A percentile compares a stretch with the other conserved stretches of the same genome.
These are phyloP conservation scores for Metschnikowia hibisci DNA, from an alignment of 805 yeast species.

Conservation along the genomic window DNA sequence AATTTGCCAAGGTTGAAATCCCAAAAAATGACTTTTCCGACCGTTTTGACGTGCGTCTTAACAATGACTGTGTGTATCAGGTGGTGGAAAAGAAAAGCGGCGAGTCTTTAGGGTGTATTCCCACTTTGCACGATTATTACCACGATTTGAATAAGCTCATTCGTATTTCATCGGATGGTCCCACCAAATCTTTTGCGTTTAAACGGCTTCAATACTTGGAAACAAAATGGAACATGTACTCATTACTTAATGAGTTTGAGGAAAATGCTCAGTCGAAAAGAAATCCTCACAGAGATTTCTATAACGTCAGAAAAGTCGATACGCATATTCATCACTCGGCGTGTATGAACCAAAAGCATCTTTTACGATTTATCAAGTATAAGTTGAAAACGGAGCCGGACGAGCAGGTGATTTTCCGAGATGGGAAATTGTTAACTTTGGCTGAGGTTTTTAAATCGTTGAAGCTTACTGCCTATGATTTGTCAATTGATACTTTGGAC, in stretches of 20 bases:
- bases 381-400: slow-evolving; percentile 83
- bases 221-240: slow-evolving; percentile 94
- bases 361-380: slow-evolving; percentile 89
- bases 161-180: slow-evolving; percentile 87
- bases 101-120: slow-evolving; percentile 53
- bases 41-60: slow-evolving; percentile 40
- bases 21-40: slow-evolving; percentile 43
- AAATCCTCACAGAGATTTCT: slow-evolving; percentile 96
- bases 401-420: slow-evolving; percentile 91
- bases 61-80: slow-evolving; percentile 68
- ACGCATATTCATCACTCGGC: slow-evolving; percentile 99
- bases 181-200: slow-evolving; percentile 93
- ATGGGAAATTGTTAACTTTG: slow-evolving; percentile 80
- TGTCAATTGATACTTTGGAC: slow-evolving; percentile 93
- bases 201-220: slow-evolving; percentile 89
- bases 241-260: slow-evolving; percentile 83
- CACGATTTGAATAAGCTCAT: slow-evolving; percentile 72
- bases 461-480: slow-evolving; percentile 87
- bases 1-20: slow-evolving; percentile 50
- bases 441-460: slow-evolving; percentile 89
- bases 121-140: slow-evolving; percentile 83
- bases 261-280: slow-evolving; percentile 86
- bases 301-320: slow-evolving; percentile 94
- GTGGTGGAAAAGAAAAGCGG: slow-evolving; percentile 40
- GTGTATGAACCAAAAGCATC: slow-evolving; percentile 97